Evolutionary conservation across 345 rosid species (phyloP).

Genomic region (Eucalyptus virginea): DNA sequence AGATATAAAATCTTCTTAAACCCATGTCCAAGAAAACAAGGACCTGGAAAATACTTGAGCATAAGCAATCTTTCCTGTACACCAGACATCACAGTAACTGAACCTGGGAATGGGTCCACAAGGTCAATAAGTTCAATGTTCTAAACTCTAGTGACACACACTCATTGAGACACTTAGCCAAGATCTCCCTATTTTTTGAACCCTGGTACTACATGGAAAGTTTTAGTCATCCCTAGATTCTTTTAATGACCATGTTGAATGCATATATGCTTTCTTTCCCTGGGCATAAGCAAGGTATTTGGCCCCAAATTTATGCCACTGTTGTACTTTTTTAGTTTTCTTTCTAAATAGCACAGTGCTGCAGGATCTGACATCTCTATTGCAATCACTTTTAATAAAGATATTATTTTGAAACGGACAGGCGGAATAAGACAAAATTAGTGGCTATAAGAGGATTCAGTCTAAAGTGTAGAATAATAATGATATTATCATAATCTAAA

Average conservation of each 20-base stretch:
- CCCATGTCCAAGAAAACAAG: background rate
- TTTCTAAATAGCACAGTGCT: background rate
- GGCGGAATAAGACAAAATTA: background rate
- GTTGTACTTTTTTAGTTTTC: background rate
- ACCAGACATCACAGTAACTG: background rate
- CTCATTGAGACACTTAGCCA: background rate
- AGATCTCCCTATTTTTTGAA: background rate
- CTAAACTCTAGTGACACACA: background rate
- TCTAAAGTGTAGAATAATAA: background rate
- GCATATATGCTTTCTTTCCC: background rate
- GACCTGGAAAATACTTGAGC: background rate
- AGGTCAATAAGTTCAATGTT: background rate
- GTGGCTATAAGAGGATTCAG: background rate
- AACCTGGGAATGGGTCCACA: background rate
- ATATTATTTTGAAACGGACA: background rate
- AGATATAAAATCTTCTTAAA: background rate
- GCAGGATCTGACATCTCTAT: background rate
- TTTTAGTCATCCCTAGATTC: background rate
- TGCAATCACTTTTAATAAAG: background rate
- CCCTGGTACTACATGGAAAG: background rate
- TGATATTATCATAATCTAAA: background rate
- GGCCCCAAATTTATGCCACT: background rate
- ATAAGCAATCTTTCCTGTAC: background rate
- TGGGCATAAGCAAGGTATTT: background rate
- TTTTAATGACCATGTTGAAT: background rate